Evolutionary conservation across 768 basidiomycete species (phyloP).

Genomic region (Rhizopogon roseolus): DNA sequence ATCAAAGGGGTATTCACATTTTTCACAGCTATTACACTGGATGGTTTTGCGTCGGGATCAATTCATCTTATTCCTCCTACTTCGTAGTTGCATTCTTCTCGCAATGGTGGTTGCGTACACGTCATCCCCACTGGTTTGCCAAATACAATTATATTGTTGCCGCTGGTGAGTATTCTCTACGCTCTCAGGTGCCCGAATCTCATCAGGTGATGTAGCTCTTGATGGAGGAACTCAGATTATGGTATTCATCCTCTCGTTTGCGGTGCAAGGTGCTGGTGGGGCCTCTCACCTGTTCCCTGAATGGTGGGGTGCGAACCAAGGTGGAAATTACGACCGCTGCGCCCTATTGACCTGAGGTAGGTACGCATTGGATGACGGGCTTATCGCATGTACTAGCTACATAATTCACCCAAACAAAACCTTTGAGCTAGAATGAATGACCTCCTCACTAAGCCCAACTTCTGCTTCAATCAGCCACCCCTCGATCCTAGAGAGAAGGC

Average conservation of each 20-base stretch:
- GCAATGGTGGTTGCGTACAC: slow-evolving; percentile 34
- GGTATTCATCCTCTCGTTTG: slow-evolving; percentile 48
- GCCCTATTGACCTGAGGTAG: too few species aligned
- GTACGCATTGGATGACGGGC: too few species aligned
- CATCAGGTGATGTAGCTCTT: slow-evolving; percentile 17
- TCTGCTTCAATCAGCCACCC: too few species aligned
- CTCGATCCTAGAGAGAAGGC: too few species aligned
- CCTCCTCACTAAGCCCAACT: too few species aligned
- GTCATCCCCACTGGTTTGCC: slow-evolving; percentile 27
- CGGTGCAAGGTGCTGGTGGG: slow-evolving; percentile 49
- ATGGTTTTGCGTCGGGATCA: slow-evolving; percentile 20
- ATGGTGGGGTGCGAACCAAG: slow-evolving; percentile 51
- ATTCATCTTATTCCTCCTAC: slow-evolving; percentile 14
- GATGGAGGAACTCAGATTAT: slow-evolving; percentile 44
- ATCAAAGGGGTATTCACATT: not conserved
- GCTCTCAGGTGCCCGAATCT: not conserved
- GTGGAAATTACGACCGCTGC: slow-evolving; percentile 25
- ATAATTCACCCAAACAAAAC: too few species aligned
- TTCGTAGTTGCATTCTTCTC: slow-evolving; percentile 24
- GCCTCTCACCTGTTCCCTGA: slow-evolving; percentile 40
- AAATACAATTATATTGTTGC: slow-evolving; percentile 31
- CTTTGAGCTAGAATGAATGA: too few species aligned
- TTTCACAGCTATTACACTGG: slow-evolving; percentile 13
- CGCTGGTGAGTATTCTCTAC: slow-evolving; percentile 32
- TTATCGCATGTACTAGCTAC: too few species aligned